phyloP scores from a whole-genome alignment of 768 basidiomycete genomes.

The Leccinum imitatum region DNA sequence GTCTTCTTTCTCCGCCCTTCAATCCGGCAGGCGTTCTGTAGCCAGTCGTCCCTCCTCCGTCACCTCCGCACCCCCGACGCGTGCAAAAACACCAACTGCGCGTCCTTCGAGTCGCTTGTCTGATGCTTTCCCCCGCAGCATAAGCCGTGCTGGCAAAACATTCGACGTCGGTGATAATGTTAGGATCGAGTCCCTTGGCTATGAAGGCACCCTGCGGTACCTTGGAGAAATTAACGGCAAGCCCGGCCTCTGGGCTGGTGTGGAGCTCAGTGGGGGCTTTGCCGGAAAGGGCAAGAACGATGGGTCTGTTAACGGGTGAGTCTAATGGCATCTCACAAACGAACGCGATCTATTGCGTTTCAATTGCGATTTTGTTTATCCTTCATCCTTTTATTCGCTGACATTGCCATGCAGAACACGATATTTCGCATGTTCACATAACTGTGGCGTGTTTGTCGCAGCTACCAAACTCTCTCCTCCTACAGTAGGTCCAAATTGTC shows the following conservation, averaged over 20 bases:
- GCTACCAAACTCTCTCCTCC: constrained; percentile 77
- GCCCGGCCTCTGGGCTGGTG: constrained; percentile 88
- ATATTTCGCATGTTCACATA: constrained; percentile 83
- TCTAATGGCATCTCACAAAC: constrained; percentile 12
- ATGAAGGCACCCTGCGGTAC: constrained; percentile 80
- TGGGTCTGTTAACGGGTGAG: constrained; percentile 86
- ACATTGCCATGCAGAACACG: constrained; percentile 48
- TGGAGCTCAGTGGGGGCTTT: constrained; percentile 85
- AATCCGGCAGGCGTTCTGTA: constrained; percentile 44
- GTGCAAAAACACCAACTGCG: constrained; percentile 53
- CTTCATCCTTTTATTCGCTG: constrained; percentile 9
- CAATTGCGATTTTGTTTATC: neutral
- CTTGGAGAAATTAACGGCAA: constrained; percentile 88
- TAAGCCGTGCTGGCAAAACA: constrained; percentile 43
- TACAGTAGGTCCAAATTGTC: constrained; percentile 57
- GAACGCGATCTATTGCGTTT: neutral
- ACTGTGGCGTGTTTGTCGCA: constrained; percentile 91
- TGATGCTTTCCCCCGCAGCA: constrained; percentile 50
- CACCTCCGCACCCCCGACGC: constrained; percentile 49
- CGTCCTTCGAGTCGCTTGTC: constrained; percentile 70
- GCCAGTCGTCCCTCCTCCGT: constrained; percentile 62
- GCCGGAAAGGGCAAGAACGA: constrained; percentile 94
- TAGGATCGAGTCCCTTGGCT: constrained; percentile 82
- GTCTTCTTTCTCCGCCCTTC: constrained; percentile 37
- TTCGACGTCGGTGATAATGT: constrained; percentile 82